Evolutionary conservation across 306 rosid genomes (phyloP), one percentile per base, ranked within the genome.

Genomic region (Prunus padus): DNA sequence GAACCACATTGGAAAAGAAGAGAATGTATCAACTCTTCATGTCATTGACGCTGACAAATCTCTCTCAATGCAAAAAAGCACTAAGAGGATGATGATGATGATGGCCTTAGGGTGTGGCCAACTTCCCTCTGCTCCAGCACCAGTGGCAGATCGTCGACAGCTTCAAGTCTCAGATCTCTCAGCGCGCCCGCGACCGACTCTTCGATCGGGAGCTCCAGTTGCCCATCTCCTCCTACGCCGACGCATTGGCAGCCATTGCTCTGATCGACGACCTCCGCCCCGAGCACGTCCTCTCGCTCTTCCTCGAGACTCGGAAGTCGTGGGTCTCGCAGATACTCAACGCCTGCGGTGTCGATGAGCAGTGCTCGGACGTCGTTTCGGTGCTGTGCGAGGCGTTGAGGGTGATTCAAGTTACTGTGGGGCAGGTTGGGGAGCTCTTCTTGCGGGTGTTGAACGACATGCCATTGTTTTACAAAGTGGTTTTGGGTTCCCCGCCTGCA

Each of bases 61-160:
- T n/a, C n/a, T n/a, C n/a, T n/a, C n/a, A n/a, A n/a, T n/a, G n/a
- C n/a, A n/a, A n/a, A n/a, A n/a, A n/a, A n/a, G n/a, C n/a, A n/a
- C n/a, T n/a, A n/a, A n/a, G n/a, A n/a, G n/a, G n/a, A n/a, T n/a
- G n/a, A n/a, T n/a, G n/a, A n/a, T n/a, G n/a, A n/a, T n/a, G n/a
- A n/a, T n/a, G n/a, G n/a, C n/a, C n/a, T n/a, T n/a, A n/a, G n/a
- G n/a, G n/a, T n/a, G n/a, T n/a, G n/a, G n/a, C 96, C 26, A 89
- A 86, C 70, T 93, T 91, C 59, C 91, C 97, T 19, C 82, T 95
- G 47, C 98, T 95, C 2, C 97, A 95, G 85, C 99, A 92, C 56
- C 99, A 95, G 63, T 95, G 97, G 97, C 99, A 95, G 89, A 92
- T 95, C 33, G 99, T 95, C 9, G 97, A 95, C 82, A 90, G 94